A percentile compares a stretch with the other conserved stretches of the same genome.
These are phyloP conservation scores for Erodium moschatum DNA, from an alignment of 441 rosid species.

Conservation along the genomic window DNA sequence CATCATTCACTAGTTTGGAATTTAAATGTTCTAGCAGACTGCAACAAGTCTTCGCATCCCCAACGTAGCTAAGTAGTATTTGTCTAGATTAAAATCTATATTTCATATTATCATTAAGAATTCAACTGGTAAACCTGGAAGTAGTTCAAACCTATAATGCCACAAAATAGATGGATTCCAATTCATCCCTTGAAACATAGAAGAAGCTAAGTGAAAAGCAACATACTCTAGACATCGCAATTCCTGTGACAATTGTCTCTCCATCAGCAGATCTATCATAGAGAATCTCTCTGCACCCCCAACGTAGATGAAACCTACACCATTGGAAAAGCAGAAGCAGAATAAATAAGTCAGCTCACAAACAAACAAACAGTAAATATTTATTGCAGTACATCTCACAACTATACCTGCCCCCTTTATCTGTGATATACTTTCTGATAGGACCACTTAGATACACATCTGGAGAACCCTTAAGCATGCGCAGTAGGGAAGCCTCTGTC, in stretches of 20 bases:
- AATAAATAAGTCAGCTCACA: neutral
- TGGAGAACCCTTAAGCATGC: slow-evolving; percentile 98
- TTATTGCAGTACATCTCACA: slow-evolving; percentile 13
- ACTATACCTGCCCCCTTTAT: slow-evolving; percentile 76
- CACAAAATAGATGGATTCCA: neutral
- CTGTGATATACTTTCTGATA: slow-evolving; percentile 75
- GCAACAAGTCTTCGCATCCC: too few species aligned
- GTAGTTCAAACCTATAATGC: neutral
- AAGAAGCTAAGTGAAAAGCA: slow-evolving; percentile 11
- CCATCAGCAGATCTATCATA: slow-evolving; percentile 58
- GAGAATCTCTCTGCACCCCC: slow-evolving; percentile 94
- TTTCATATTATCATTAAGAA: neutral
- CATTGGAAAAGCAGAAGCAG: slow-evolving; percentile 12
- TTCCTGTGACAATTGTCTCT: slow-evolving; percentile 64
- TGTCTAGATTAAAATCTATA: neutral
- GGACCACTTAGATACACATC: slow-evolving; percentile 92
- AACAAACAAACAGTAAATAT: neutral
- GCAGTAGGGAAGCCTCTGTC: slow-evolving; percentile 91
- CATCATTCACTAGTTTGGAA: too few species aligned
- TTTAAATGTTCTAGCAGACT: too few species aligned
- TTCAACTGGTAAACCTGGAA: neutral
- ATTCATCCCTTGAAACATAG: neutral
- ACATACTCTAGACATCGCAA: slow-evolving; percentile 77
- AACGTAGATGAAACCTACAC: slow-evolving; percentile 91
- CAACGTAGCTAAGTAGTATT: neutral